Evolutionary conservation across 495 filamentous ascomycete species (phyloP), one percentile per base, ranked within the genome.

Genomic region (Podospora didyma): DNA sequence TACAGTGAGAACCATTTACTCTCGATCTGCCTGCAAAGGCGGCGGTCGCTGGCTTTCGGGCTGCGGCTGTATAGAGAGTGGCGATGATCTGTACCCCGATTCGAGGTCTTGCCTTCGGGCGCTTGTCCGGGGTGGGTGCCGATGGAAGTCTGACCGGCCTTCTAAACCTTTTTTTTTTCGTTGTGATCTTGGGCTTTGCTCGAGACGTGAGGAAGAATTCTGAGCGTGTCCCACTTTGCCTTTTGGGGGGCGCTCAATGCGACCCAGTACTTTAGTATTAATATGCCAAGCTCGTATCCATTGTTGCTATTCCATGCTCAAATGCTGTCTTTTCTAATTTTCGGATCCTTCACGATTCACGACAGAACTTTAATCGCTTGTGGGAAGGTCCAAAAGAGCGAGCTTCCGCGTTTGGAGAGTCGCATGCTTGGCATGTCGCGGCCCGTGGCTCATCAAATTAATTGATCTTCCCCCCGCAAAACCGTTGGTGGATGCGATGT

Each of bases 111-210:
- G 78, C 75, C 71, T 74, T 79, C 63, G 77, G 76, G 76, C 76
- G 76, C 78, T 67, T 52, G 68, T 68, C 65, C 74, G 71, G 79
- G 81, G 81, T 81, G 81, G 81, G 79, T 74, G 66, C 66, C 69
- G 81, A 81, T 76, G 81, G 81, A 82, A 77, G 81, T 84, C 81
- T 84, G 81, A 83, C 81, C 82, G 81, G 81, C 68, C 46, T 63
- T 60, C 54, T 62, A 66, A 66, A 51, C 46, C 49, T 58, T 54
- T 67, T 59, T 67, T 74, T 74, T 79, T 77, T 80, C 75, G 61
- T 76, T 80, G 61, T 67, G 69, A 5, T 71, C 70, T 62, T 53
- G 66, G 57, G 76, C 69, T 58, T 58, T 47, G 64, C 73, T 67
- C 34, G 53, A 59, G 72, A 66, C 51, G 68, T 63, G 69, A 73